Evolutionary conservation across 306 rosid genomes (phyloP).

Genomic region (Carpinus fangiana): DNA sequence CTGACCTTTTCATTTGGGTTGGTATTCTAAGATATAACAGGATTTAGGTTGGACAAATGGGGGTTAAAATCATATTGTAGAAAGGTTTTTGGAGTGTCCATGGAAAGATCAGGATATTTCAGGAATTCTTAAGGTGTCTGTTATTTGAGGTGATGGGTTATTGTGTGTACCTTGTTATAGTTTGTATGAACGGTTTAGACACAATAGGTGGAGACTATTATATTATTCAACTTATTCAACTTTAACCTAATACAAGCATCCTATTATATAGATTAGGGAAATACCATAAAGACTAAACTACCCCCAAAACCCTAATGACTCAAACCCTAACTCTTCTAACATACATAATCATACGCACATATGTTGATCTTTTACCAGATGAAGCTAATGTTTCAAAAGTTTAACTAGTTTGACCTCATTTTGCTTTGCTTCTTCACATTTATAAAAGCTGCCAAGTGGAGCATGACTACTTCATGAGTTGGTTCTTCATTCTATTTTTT

Average conservation of each 20-base stretch:
- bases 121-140: not conserved
- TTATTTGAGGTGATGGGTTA: not conserved
- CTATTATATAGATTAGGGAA: too few species aligned
- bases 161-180: too few species aligned
- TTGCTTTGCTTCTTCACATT: not conserved
- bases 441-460: not conserved
- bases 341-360: not conserved
- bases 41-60: too few species aligned
- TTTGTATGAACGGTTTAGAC: too few species aligned
- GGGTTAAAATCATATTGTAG: not conserved
- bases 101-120: not conserved
- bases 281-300: too few species aligned
- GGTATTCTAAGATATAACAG: too few species aligned
- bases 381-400: not conserved
- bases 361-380: not conserved
- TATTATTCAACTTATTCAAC: too few species aligned
- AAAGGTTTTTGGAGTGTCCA: not conserved
- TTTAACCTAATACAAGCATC: too few species aligned
- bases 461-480: slow-evolving; percentile 6
- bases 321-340: too few species aligned
- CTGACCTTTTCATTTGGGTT: too few species aligned
- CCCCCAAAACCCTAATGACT: too few species aligned
- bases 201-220: too few species aligned
- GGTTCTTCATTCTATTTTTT: slow-evolving; percentile 29
- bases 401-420: not conserved